phyloP scores from a whole-genome alignment of 2,329 filamentous ascomycete genomes.

The Periconia sp. region DNA sequence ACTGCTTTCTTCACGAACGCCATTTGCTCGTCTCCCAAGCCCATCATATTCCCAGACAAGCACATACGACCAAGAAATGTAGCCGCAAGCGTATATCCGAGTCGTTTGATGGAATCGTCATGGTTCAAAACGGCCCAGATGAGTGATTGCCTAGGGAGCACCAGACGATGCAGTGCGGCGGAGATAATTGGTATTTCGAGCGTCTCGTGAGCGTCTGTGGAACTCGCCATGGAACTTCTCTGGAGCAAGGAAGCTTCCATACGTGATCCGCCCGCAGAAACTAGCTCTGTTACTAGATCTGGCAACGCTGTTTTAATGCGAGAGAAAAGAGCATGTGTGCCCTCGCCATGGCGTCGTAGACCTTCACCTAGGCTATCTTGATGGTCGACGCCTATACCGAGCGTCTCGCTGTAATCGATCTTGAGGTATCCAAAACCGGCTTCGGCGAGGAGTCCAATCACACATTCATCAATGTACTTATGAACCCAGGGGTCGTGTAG shows the following conservation, averaged over 20 bases:
- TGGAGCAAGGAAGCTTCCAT: constrained; percentile 4
- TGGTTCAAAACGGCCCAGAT: constrained; percentile 2
- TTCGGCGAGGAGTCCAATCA: constrained; percentile 1
- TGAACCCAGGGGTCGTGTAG: constrained; percentile 5
- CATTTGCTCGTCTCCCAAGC: neutral
- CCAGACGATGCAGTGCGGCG: constrained; percentile 3
- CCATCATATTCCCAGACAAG: neutral
- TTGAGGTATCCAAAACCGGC: constrained; percentile 6
- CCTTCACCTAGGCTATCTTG: constrained; percentile 3
- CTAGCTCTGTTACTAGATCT: constrained; percentile 3
- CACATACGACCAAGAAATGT: constrained; percentile 1
- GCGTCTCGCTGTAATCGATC: constrained; percentile 5
- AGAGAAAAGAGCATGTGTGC: constrained; percentile 3
- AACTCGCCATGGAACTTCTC: constrained; percentile 3
- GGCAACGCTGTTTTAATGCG: constrained; percentile 2
- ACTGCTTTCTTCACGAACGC: neutral
- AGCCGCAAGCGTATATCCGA: neutral
- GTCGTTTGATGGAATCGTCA: neutral
- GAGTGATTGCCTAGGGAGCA: constrained; percentile 2
- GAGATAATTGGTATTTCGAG: constrained; percentile 3
- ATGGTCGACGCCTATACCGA: constrained; percentile 4
- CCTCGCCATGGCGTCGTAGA: constrained; percentile 5
- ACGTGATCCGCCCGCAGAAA: constrained; percentile 1
- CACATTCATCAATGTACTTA: constrained; percentile 1
- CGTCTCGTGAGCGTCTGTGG: neutral